Evolutionary conservation across 148 eudicot genomes (phyloP).

Genomic region (Vaccinium darrowii): DNA sequence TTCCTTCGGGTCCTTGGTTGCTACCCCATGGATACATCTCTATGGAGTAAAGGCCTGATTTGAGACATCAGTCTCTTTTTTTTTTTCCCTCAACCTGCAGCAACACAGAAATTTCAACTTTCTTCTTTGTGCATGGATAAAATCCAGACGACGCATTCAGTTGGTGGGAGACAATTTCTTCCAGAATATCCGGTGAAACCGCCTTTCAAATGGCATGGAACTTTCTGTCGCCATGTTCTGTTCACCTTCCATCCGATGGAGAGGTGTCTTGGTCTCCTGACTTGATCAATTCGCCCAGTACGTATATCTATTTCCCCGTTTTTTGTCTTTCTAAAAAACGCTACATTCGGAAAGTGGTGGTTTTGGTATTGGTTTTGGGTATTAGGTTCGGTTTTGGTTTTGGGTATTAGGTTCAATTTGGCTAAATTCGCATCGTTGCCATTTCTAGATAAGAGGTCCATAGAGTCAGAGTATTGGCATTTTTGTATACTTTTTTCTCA

Average conservation of each 20-base stretch:
- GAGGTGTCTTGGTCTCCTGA: not conserved
- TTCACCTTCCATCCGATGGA: constrained; percentile 14
- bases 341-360: not conserved
- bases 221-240: not conserved
- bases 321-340: not conserved
- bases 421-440: no score
- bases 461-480: no score
- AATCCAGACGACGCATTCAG: not conserved
- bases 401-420: no score
- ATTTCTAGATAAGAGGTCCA: no score
- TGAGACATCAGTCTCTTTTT: not conserved
- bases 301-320: not conserved
- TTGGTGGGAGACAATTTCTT: constrained; percentile 7
- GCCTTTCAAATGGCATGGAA: not conserved
- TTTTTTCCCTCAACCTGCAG: not conserved
- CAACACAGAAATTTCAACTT: not conserved
- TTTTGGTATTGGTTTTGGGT: no score
- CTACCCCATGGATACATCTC: constrained; percentile 60
- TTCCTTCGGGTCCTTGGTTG: constrained; percentile 92
- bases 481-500: no score
- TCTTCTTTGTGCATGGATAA: not conserved
- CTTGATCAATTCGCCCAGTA: not conserved
- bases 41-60: constrained; percentile 5
- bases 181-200: not conserved
- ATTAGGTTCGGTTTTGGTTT: no score